Conservation (phyloP, 2,329 filamentous ascomycete species). For the Penicillium sp. region DNA sequence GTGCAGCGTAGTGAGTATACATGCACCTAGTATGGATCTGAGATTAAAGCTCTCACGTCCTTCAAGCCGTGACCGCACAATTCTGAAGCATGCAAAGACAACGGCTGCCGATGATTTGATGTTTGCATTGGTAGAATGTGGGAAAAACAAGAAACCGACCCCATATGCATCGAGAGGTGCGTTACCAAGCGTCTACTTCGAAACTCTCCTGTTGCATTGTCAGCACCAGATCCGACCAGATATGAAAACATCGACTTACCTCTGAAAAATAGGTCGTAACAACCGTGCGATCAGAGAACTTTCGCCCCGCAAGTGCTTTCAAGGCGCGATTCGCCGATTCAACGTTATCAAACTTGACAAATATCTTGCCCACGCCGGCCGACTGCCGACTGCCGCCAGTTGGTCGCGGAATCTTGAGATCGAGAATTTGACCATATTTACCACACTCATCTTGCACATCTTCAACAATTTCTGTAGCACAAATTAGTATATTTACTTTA, state of each 20-base stretch:
- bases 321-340: slow-evolving; percentile 81
- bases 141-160: neutral
- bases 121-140: neutral
- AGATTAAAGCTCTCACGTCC: neutral
- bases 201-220: slow-evolving; percentile 70
- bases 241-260: slow-evolving; percentile 47
- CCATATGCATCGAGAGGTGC: neutral
- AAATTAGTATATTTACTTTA: slow-evolving; percentile 3
- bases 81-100: neutral
- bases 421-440: slow-evolving; percentile 80
- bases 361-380: slow-evolving; percentile 94
- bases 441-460: slow-evolving; percentile 89
- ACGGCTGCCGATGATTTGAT: neutral
- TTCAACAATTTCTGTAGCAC: slow-evolving; percentile 78
- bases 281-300: slow-evolving; percentile 94
- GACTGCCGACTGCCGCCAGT: slow-evolving; percentile 77
- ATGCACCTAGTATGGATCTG: neutral
- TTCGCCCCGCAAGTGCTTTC: slow-evolving; percentile 84
- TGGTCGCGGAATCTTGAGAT: slow-evolving; percentile 91
- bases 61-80: neutral
- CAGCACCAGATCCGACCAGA: slow-evolving; percentile 27
- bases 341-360: slow-evolving; percentile 79
- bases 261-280: slow-evolving; percentile 96
- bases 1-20: neutral
- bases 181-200: slow-evolving; percentile 82